A percentile compares a stretch with the other conserved stretches of the same genome.
Conservation (phyloP, 1,284 basidiomycete species). For the Agaricales sp. region DNA sequence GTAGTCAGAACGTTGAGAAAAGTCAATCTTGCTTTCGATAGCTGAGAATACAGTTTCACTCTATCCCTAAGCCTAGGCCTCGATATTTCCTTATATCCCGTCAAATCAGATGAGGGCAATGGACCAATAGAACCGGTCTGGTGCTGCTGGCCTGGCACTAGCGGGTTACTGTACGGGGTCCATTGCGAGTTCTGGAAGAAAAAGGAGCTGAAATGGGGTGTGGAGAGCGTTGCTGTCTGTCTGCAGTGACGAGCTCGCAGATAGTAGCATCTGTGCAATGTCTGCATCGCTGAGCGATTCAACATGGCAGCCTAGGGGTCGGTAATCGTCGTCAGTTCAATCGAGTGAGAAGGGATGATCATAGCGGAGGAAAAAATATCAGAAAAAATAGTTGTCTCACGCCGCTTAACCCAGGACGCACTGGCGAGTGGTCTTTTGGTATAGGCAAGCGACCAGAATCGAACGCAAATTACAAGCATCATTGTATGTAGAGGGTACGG, state of each 20-base stretch:
- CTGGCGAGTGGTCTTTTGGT: slow-evolving; percentile 68
- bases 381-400: slow-evolving; percentile 60
- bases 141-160: slow-evolving; percentile 11
- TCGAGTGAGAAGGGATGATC: no score
- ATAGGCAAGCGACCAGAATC: slow-evolving; percentile 43
- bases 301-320: neutral
- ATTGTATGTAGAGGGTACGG: slow-evolving; percentile 14
- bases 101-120: slow-evolving; percentile 9
- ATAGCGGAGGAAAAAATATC: slow-evolving; percentile 18
- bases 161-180: slow-evolving; percentile 14
- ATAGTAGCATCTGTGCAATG: neutral
- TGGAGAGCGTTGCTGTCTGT: slow-evolving; percentile 7
- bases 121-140: slow-evolving; percentile 5
- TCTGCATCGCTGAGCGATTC: neutral
- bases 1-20: slow-evolving; percentile 86
- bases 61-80: neutral
- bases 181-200: slow-evolving; percentile 50
- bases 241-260: neutral
- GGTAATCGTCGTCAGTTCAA: no score
- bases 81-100: neutral
- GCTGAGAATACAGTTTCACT: slow-evolving; percentile 24
- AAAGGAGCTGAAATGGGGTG: slow-evolving; percentile 36
- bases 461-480: slow-evolving; percentile 75
- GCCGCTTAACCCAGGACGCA: slow-evolving; percentile 49
- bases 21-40: slow-evolving; percentile 85